Evolutionary conservation across 1,284 basidiomycete genomes (phyloP), one percentile per base, ranked within the genome.

Genomic region (Pseudozyma thailandica): DNA sequence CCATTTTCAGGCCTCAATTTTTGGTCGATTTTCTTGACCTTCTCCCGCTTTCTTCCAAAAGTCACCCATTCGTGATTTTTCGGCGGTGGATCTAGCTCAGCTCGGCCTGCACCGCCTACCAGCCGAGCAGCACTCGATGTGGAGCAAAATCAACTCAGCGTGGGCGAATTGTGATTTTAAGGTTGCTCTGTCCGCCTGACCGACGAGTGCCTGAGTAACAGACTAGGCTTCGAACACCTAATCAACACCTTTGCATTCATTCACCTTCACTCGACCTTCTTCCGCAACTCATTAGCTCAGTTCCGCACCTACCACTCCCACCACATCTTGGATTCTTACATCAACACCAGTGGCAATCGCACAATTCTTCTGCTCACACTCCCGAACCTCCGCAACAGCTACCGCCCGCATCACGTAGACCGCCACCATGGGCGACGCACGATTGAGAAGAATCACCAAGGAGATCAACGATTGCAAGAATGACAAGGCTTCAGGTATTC

Each of bases 391-490:
- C n/a, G n/a, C n/a, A n/a, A n/a, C 2, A 38, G 37, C 27, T 25
- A 21, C 20, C 13, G 28, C 15, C 23, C 27, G 7, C 23, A 8
- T 18, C n/a, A 4, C 15, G 23, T 38, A 10, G 33, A 27, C 23
- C 15, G 50, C 45, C 37, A 61, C 26, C 23, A 86, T 86, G 86
- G 84, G 85, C 16, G 92, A 95, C 83, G 92, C 94, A 54, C 87
- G 94, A 71, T 87, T 94, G 53, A 88, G 93, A 74, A 87, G 93
- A 78, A 90, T 96, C 31, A 92, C 92, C 85, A 95, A 94, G 85
- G 94, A 83, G 71, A 83, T 83, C 55, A 71, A 71, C 92, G 93
- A 95, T 84, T 95, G 93, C 87, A 92, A 93, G 86, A 93, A 90
- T 82, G 94, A 97, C 86, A 92, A 90, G 86, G 87, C 89, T 15